Evolutionary conservation across 2,329 filamentous ascomycete genomes (phyloP).

Genomic region (Cladophialophora bantiana): DNA sequence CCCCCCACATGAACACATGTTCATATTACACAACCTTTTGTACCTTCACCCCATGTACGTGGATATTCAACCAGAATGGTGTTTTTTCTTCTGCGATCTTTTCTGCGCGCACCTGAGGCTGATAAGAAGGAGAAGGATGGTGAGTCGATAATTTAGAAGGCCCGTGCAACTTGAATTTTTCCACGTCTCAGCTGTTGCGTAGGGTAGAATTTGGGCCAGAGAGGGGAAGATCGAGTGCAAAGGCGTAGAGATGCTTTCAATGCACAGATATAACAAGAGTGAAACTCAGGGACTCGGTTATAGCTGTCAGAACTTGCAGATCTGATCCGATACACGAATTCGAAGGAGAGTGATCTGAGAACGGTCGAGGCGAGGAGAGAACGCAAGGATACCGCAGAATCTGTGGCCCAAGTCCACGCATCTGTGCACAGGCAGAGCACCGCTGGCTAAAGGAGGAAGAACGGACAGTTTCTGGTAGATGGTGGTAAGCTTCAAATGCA

Average conservation of each 20-base stretch:
- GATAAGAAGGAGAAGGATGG: neutral
- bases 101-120: neutral
- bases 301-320: neutral
- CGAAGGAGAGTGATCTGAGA: neutral
- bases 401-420: neutral
- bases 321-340: neutral
- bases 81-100: constrained; percentile 5
- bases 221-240: neutral
- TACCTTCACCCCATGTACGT: constrained; percentile 2
- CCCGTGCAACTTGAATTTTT: constrained; percentile 2
- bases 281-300: neutral
- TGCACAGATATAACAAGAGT: neutral
- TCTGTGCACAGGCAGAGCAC: constrained; percentile 1
- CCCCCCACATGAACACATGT: constrained; percentile 16
- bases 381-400: neutral
- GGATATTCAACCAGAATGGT: neutral
- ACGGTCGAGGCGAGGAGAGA: neutral
- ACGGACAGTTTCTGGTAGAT: neutral
- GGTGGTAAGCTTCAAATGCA: neutral
- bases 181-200: constrained; percentile 17
- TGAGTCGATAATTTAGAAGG: neutral
- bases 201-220: neutral
- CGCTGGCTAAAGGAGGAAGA: constrained; percentile 8
- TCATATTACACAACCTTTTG: constrained; percentile 4
- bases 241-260: constrained; percentile 1